Evolutionary conservation across 306 rosid species (phyloP).

Genomic region (Calophaca sinica): DNA sequence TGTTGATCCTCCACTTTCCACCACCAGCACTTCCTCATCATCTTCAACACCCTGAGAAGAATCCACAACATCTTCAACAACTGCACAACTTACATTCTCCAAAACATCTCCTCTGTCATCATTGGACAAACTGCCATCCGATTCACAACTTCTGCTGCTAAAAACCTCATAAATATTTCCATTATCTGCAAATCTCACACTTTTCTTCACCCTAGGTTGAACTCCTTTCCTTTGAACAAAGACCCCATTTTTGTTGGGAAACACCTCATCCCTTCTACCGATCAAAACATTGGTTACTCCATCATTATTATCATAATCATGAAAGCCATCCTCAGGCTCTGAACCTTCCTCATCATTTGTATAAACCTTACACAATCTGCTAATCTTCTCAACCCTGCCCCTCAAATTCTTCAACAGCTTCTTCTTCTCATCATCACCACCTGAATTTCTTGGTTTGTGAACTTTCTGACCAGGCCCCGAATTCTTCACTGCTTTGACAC

Average conservation of each 20-base stretch:
- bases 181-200: constrained; percentile 79
- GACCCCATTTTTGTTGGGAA: constrained; percentile 45
- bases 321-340: constrained; percentile 56
- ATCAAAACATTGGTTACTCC: constrained; percentile 48
- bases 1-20: constrained; percentile 49
- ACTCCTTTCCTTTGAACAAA: constrained; percentile 48
- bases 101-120: constrained; percentile 65
- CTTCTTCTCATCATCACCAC: constrained; percentile 55
- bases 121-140: constrained; percentile 63
- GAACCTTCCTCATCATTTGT: constrained; percentile 57
- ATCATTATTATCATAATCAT: constrained; percentile 50
- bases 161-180: constrained; percentile 58
- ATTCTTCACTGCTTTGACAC: constrained; percentile 54
- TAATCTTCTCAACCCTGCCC: constrained; percentile 79
- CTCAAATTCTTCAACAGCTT: constrained; percentile 68
- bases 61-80: constrained; percentile 59
- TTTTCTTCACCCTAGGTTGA: constrained; percentile 76
- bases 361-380: constrained; percentile 57
- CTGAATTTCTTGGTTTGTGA: constrained; percentile 48
- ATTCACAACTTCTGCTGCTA: constrained; percentile 46
- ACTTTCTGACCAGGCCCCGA: constrained; percentile 53
- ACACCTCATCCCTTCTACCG: constrained; percentile 40
- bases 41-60: constrained; percentile 62
- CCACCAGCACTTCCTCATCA: constrained; percentile 52
- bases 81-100: constrained; percentile 53